These are phyloP conservation scores for Paxillus rubicundulus DNA, from an alignment of 768 basidiomycete genomes.

Conservation along the genomic window DNA sequence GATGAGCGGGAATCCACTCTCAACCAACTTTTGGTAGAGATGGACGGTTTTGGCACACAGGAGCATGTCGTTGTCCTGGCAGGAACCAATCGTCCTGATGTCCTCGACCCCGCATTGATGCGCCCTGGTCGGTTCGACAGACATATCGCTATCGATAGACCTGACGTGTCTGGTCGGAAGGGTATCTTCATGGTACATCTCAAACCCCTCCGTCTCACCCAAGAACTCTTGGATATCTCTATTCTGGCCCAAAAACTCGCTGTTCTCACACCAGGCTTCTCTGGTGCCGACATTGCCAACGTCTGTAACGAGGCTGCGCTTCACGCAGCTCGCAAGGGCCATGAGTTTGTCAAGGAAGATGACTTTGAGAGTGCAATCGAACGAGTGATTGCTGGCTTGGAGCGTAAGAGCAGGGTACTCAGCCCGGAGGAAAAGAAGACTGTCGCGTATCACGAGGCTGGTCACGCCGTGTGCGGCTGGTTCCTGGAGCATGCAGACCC, in stretches of 20 bases:
- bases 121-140: slow-evolving; percentile 98
- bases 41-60: slow-evolving; percentile 98
- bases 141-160: slow-evolving; percentile 92
- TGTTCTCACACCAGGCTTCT: slow-evolving; percentile 96
- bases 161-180: slow-evolving; percentile 90
- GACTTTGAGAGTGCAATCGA: slow-evolving; percentile 99
- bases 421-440: slow-evolving; percentile 97
- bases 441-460: slow-evolving; percentile 98
- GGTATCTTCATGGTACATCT: slow-evolving; percentile 96
- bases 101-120: slow-evolving; percentile 92
- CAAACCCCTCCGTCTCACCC: slow-evolving; percentile 69
- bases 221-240: slow-evolving; percentile 46
- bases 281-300: slow-evolving; percentile 98
- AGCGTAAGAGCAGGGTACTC: slow-evolving; percentile 91
- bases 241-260: slow-evolving; percentile 88
- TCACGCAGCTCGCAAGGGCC: slow-evolving; percentile 83
- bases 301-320: slow-evolving; percentile 98
- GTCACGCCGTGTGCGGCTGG: slow-evolving; percentile 98
- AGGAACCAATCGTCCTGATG: slow-evolving; percentile 95
- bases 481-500: slow-evolving; percentile 97
- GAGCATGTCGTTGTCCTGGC: slow-evolving; percentile 96
- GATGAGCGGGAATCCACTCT: slow-evolving; percentile 97
- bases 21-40: slow-evolving; percentile 96
- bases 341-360: slow-evolving; percentile 72
- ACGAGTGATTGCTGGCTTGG: slow-evolving; percentile 94